Conservation (phyloP, 1,139 yeast species). For the Suhomyces maxii region DNA sequence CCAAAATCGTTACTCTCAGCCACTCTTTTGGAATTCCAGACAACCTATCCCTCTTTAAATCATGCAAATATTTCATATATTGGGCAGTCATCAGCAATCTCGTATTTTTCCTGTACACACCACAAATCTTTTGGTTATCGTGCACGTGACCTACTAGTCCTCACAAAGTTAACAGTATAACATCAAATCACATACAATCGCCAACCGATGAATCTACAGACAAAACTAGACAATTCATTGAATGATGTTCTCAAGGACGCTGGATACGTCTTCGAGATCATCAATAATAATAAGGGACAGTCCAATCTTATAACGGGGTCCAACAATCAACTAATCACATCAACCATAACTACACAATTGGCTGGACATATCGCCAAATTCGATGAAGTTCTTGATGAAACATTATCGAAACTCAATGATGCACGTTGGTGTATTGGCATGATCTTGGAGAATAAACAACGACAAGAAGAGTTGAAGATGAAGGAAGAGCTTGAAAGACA, state of each 20-base stretch:
- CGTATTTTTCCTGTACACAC: neutral
- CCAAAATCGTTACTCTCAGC: too few species aligned
- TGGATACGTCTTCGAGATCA: constrained; percentile 47
- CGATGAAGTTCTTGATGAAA: constrained; percentile 47
- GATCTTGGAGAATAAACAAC: constrained; percentile 44
- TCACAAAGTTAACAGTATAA: too few species aligned
- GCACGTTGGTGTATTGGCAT: constrained; percentile 49
- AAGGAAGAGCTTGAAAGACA: constrained; percentile 41
- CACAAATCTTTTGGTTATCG: too few species aligned
- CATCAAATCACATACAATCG: neutral
- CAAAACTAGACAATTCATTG: constrained; percentile 40
- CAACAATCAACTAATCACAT: constrained; percentile 45
- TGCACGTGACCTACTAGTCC: too few species aligned
- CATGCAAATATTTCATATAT: too few species aligned
- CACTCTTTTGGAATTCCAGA: too few species aligned
- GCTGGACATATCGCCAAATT: constrained; percentile 37
- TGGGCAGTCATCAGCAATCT: too few species aligned
- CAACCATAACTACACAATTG: constrained; percentile 42
- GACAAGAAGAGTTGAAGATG: constrained; percentile 42
- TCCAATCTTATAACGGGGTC: constrained; percentile 46
- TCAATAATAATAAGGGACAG: constrained; percentile 44
- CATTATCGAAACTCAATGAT: constrained; percentile 45
- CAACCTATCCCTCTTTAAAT: too few species aligned
- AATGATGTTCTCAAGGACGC: constrained; percentile 45
- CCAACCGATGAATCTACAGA: constrained; percentile 38